Percentiles rank a stretch among this genome's conserved stretches.
Evolutionary conservation across 805 yeast genomes (phyloP).

Genomic region (Barnettozyma sucrosica): DNA sequence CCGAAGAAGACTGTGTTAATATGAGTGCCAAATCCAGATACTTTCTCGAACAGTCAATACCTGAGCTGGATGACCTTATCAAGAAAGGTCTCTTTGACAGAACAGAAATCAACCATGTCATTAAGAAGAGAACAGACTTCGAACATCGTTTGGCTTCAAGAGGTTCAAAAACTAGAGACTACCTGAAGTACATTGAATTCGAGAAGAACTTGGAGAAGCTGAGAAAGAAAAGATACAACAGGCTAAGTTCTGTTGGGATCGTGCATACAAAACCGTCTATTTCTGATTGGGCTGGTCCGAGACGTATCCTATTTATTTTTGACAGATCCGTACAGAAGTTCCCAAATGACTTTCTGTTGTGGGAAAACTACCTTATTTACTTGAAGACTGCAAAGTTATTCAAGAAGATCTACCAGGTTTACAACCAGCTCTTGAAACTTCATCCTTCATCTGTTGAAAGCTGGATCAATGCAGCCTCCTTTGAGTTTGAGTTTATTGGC

Average conservation of each 20-base stretch:
- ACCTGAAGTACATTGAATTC: conserved; percentile 68
- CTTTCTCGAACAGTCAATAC: conserved; percentile 66
- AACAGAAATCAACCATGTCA: conserved; percentile 74
- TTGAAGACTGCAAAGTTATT: conserved; percentile 64
- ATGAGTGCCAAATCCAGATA: conserved; percentile 42
- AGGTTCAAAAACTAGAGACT: conserved; percentile 75
- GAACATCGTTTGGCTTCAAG: conserved; percentile 86
- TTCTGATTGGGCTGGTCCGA: conserved; percentile 82
- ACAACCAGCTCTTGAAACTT: conserved; percentile 69
- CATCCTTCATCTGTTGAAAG: conserved; percentile 90
- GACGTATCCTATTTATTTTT: conserved; percentile 75
- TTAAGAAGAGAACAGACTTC: conserved; percentile 92
- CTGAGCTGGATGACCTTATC: conserved; percentile 85
- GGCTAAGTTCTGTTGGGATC: conserved; percentile 52
- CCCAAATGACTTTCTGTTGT: conserved; percentile 69
- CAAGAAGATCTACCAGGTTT: conserved; percentile 67
- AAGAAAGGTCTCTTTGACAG: conserved; percentile 76
- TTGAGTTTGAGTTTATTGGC: conserved; percentile 84
- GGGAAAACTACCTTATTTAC: conserved; percentile 71
- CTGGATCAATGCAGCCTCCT: conserved; percentile 93
- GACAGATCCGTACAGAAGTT: conserved; percentile 78
- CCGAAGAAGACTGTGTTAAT: background rate
- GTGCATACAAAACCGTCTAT: conserved; percentile 57
- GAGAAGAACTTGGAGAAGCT: conserved; percentile 76
- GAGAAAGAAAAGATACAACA: conserved; percentile 60